Evolutionary conservation across 169 alveolate species (phyloP).

Genomic region (Theileria sp.): DNA sequence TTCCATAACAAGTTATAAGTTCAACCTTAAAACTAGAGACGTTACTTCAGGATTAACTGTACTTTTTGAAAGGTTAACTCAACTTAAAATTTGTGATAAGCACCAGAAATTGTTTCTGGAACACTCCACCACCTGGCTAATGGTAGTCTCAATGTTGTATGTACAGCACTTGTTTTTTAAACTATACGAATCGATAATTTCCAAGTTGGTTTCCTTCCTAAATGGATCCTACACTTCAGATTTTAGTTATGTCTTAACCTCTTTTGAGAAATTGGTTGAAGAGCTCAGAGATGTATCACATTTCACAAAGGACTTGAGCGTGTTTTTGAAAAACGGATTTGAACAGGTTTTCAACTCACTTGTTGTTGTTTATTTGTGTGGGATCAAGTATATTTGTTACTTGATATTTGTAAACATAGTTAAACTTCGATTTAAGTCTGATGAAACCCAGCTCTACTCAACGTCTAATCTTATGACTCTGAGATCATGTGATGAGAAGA

Average conservation of each 20-base stretch:
- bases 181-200: slow-evolving; percentile 29
- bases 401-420: neutral
- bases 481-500: slow-evolving; percentile 1
- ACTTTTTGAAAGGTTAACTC: slow-evolving; percentile 23
- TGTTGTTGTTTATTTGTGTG: slow-evolving; percentile 7
- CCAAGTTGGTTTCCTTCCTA: neutral
- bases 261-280: slow-evolving; percentile 15
- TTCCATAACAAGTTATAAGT: slow-evolving; percentile 8
- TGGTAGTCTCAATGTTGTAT: slow-evolving; percentile 29
- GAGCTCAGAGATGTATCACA: slow-evolving; percentile 19
- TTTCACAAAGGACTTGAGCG: slow-evolving; percentile 36
- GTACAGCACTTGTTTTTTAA: slow-evolving; percentile 46
- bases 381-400: slow-evolving; percentile 23
- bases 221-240: slow-evolving; percentile 5
- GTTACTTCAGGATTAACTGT: slow-evolving; percentile 18
- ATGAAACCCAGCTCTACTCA: slow-evolving; percentile 24
- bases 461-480: slow-evolving; percentile 9
- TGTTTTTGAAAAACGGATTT: slow-evolving; percentile 13
- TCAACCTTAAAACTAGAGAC: slow-evolving; percentile 20
- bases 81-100: neutral
- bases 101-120: slow-evolving; percentile 5
- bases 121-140: slow-evolving; percentile 33
- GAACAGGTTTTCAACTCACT: slow-evolving; percentile 39
- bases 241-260: neutral
- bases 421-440: neutral